Evolutionary conservation across 331 rosid genomes (phyloP).

Genomic region (Malus hybrid): DNA sequence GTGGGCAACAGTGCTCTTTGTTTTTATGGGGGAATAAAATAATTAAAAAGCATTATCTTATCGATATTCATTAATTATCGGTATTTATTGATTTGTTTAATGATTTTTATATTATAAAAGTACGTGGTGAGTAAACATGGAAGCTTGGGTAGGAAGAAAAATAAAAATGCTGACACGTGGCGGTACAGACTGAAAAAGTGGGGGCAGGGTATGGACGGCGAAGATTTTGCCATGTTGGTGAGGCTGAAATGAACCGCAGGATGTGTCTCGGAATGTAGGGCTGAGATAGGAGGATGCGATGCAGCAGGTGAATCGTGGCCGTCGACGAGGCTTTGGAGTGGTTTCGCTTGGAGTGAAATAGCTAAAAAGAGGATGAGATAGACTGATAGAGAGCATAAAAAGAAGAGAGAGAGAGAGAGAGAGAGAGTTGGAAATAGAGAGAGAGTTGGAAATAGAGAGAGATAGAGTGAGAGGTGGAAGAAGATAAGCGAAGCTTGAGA

Average conservation of each 20-base stretch:
- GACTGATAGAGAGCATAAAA: constrained; percentile 44
- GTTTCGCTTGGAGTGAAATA: constrained; percentile 68
- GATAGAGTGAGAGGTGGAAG: constrained; percentile 16
- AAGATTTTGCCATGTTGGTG: constrained; percentile 70
- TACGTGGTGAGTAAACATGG: constrained; percentile 35
- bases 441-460: constrained; percentile 12
- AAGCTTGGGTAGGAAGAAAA: constrained; percentile 50
- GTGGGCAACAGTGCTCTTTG: constrained; percentile 14
- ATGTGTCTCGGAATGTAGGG: constrained; percentile 24
- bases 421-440: constrained; percentile 18
- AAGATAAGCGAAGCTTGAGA: constrained; percentile 45
- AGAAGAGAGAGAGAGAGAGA: constrained; percentile 17
- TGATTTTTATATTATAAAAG: constrained; percentile 3
- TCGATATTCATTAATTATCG: background rate
- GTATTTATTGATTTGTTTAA: background rate
- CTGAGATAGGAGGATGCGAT: constrained; percentile 20
- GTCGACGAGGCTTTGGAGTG: constrained; percentile 45
- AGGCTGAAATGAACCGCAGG: constrained; percentile 19
- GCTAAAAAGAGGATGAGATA: constrained; percentile 49
- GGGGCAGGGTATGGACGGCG: constrained; percentile 18
- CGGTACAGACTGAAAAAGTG: constrained; percentile 31
- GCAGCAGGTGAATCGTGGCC: constrained; percentile 39
- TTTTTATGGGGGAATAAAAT: background rate
- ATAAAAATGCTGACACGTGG: constrained; percentile 55
- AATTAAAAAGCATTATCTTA: background rate